A percentile compares a stretch with the other conserved stretches of the same genome.
These are phyloP conservation scores for Conidiobolus incongruus DNA, from an alignment of 371 early-diverging fungal genomes.

Conservation along the genomic window DNA sequence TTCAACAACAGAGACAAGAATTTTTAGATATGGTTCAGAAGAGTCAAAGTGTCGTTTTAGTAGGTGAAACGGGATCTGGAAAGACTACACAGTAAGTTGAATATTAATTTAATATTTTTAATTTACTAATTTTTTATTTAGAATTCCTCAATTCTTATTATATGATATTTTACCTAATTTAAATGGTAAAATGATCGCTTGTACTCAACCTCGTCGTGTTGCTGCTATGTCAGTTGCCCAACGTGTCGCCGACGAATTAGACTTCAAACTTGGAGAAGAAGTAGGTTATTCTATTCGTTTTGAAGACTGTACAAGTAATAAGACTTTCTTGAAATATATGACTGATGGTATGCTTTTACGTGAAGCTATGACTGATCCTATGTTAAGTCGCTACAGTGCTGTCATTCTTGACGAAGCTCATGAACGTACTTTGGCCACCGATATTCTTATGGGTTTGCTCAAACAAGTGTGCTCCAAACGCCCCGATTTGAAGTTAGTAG, in stretches of 20 bases:
- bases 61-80: slow-evolving; percentile 98
- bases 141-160: slow-evolving; percentile 75
- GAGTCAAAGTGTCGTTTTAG: slow-evolving; percentile 69
- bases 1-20: slow-evolving; percentile 58
- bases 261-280: slow-evolving; percentile 44
- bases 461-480: slow-evolving; percentile 59
- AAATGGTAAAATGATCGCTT: slow-evolving; percentile 44
- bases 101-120: slow-evolving; percentile 4
- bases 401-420: slow-evolving; percentile 97
- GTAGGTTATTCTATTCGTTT: slow-evolving; percentile 91
- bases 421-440: slow-evolving; percentile 92
- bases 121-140: slow-evolving; percentile 9
- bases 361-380: slow-evolving; percentile 68
- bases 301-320: slow-evolving; percentile 64
- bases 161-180: slow-evolving; percentile 39
- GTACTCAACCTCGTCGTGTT: slow-evolving; percentile 94
- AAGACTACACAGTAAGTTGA: slow-evolving; percentile 97
- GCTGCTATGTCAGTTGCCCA: slow-evolving; percentile 92
- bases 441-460: slow-evolving; percentile 88
- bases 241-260: slow-evolving; percentile 80
- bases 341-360: slow-evolving; percentile 97
- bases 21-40: slow-evolving; percentile 79
- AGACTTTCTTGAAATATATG: slow-evolving; percentile 81
- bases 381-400: slow-evolving; percentile 55
- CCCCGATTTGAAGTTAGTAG: slow-evolving; percentile 52